Conservation (phyloP, 345 rosid genomes). For the Eucalyptus regnans region DNA sequence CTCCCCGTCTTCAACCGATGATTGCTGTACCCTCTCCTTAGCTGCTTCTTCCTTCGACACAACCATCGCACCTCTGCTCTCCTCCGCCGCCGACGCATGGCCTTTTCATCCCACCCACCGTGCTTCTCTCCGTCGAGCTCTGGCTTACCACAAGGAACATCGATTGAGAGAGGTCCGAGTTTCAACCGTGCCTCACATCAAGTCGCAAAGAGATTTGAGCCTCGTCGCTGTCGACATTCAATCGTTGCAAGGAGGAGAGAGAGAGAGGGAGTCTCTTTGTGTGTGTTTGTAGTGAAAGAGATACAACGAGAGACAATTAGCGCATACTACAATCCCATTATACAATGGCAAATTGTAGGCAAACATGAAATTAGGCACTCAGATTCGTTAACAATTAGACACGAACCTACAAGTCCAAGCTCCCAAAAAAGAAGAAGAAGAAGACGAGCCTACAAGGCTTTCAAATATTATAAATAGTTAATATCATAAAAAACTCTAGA, state of each 20-base stretch:
- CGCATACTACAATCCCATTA: background rate
- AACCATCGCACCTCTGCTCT: background rate
- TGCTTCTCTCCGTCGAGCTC: background rate
- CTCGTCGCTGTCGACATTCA: background rate
- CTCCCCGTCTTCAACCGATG: background rate
- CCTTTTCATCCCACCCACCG: background rate
- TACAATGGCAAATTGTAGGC: background rate
- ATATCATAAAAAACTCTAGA: fast-evolving
- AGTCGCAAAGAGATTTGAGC: background rate
- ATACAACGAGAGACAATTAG: background rate
- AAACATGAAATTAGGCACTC: background rate
- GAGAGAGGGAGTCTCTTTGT: background rate
- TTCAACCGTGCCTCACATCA: background rate
- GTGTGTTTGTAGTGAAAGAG: background rate
- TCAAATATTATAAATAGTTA: background rate
- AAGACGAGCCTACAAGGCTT: background rate
- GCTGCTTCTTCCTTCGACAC: background rate
- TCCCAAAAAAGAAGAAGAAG: background rate
- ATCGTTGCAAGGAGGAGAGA: background rate
- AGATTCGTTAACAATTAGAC: background rate
- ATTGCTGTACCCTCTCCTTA: background rate
- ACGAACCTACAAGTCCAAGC: background rate
- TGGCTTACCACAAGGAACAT: background rate
- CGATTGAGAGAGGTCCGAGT: background rate
- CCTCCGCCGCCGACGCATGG: background rate